These are phyloP conservation scores for Porodaedalea pini DNA, from an alignment of 1,284 basidiomycete species.

Conservation along the genomic window DNA sequence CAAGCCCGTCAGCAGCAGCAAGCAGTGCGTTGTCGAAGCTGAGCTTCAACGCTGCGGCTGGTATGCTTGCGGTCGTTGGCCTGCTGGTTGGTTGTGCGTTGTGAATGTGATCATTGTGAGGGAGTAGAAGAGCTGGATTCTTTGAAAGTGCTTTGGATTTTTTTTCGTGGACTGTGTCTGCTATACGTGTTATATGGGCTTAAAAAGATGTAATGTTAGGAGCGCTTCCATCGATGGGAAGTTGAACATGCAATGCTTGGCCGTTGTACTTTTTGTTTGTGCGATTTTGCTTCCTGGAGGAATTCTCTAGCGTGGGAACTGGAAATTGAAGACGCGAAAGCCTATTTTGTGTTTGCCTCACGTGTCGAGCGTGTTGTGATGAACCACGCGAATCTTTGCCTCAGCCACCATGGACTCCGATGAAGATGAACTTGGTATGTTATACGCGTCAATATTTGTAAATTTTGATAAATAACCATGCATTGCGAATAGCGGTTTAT, in stretches of 20 bases:
- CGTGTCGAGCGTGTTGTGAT: slow-evolving; percentile 7
- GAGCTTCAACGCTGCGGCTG: slow-evolving; percentile 25
- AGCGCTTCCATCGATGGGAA: slow-evolving; percentile 14
- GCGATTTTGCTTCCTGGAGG: background rate
- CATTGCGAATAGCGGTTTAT: background rate
- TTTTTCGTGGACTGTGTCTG: background rate
- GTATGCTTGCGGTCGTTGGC: slow-evolving; percentile 33
- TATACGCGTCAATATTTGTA: background rate
- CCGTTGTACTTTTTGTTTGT: slow-evolving; percentile 2
- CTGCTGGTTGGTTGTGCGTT: slow-evolving; percentile 36
- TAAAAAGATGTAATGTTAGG: slow-evolving; percentile 13
- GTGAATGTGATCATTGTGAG: slow-evolving; percentile 22
- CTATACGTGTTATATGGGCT: slow-evolving; percentile 3
- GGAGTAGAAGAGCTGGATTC: background rate
- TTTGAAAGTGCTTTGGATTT: slow-evolving; percentile 3
- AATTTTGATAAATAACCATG: background rate
- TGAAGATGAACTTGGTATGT: slow-evolving; percentile 19
- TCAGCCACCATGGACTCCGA: slow-evolving; percentile 13
- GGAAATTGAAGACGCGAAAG: background rate
- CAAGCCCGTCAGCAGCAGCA: background rate
- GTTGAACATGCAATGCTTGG: slow-evolving; percentile 13
- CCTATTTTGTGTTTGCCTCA: background rate
- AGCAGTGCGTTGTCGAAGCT: slow-evolving; percentile 13
- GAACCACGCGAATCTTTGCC: background rate
- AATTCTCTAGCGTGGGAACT: background rate